Evolutionary conservation across 1,139 yeast species (phyloP).

Genomic region (Yamadazyma spencermartinsiae): DNA sequence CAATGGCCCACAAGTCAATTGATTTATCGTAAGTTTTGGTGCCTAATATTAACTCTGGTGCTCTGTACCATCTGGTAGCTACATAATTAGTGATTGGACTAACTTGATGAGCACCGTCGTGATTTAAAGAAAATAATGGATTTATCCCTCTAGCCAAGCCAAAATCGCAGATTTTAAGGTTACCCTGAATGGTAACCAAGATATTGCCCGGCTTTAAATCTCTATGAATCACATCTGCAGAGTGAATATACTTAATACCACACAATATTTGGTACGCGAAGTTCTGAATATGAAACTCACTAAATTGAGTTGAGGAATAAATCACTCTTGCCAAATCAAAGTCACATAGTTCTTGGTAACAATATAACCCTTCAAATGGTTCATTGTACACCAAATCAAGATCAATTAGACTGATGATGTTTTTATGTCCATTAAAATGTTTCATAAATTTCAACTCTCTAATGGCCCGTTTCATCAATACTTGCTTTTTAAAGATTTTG

Average conservation of each 20-base stretch:
- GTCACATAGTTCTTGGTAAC: conserved; percentile 77
- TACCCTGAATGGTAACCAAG: conserved; percentile 69
- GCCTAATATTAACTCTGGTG: conserved; percentile 83
- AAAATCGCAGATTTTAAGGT: conserved; percentile 79
- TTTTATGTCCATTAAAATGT: conserved; percentile 79
- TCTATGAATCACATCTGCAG: conserved; percentile 82
- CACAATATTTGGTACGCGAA: conserved; percentile 77
- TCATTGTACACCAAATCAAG: conserved; percentile 63
- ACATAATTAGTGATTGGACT: conserved; percentile 76
- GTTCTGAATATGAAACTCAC: conserved; percentile 80
- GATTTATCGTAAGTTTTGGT: conserved; percentile 53
- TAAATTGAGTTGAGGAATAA: conserved; percentile 71
- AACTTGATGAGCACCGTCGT: conserved; percentile 23
- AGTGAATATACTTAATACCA: conserved; percentile 79
- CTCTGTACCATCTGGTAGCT: conserved; percentile 95
- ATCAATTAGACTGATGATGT: conserved; percentile 57
- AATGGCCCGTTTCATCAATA: conserved; percentile 70
- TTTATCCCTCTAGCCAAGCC: conserved; percentile 82
- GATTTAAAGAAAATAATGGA: conserved; percentile 21
- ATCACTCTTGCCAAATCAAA: conserved; percentile 78
- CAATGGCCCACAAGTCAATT: conserved; percentile 80
- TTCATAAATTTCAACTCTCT: conserved; percentile 77
- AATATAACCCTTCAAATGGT: conserved; percentile 83
- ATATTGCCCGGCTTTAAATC: conserved; percentile 87
- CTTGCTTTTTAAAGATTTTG: conserved; percentile 62